Percentiles rank a stretch among this genome's conserved stretches.
Conservation (phyloP, 2,329 filamentous ascomycete species). For the Leptographium lundbergii region DNA sequence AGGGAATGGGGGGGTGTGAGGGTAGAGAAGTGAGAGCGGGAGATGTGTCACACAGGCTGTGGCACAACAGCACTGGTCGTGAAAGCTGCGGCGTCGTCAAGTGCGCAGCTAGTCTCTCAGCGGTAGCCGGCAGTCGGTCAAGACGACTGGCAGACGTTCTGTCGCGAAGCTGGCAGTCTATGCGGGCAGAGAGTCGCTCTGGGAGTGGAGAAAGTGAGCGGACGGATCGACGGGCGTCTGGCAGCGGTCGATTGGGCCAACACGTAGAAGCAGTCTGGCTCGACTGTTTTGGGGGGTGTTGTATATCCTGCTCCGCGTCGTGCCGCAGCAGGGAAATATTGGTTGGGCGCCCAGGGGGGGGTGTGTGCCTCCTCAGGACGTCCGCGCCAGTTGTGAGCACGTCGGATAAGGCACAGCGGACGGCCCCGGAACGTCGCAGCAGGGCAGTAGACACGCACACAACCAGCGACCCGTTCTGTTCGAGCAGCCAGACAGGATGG, state of each 20-base stretch:
- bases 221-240: neutral
- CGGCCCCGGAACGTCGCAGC: neutral
- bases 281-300: neutral
- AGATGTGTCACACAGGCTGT: constrained; percentile 8
- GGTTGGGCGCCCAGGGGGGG: neutral
- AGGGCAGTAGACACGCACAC: neutral
- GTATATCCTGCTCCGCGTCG: neutral
- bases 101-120: neutral
- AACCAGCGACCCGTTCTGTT: neutral
- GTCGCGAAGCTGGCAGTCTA: neutral
- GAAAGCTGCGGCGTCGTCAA: neutral
- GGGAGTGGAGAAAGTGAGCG: neutral
- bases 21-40: neutral
- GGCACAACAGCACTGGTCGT: constrained; percentile 5
- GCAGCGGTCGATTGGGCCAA: neutral
- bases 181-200: neutral
- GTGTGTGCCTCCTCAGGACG: neutral
- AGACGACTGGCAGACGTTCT: neutral
- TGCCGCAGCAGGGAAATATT: neutral
- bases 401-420: neutral
- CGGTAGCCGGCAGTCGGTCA: neutral
- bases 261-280: neutral
- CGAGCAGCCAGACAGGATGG: neutral
- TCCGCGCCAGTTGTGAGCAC: neutral
- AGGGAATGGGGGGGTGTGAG: neutral